phyloP scores from a whole-genome alignment of 768 basidiomycete genomes.

The Agaricus subrufescens region DNA sequence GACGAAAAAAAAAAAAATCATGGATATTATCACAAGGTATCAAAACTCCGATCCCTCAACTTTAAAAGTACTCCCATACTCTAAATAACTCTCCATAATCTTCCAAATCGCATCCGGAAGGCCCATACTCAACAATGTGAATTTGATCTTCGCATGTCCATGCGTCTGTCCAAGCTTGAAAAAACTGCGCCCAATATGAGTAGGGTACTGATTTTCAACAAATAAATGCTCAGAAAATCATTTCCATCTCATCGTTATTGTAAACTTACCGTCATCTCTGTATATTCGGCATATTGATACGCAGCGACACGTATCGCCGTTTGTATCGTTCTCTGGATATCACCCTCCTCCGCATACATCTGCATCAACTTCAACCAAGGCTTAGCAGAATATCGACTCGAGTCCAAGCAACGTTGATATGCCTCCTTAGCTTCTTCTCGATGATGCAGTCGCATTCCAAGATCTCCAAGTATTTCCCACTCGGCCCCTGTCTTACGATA shows the following conservation, averaged over 20 bases:
- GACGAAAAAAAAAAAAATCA: not conserved
- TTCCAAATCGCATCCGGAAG: slow-evolving; percentile 85
- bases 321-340: slow-evolving; percentile 86
- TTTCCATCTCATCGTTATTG: slow-evolving; percentile 3
- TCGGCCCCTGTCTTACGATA: slow-evolving; percentile 96
- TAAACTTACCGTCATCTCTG: slow-evolving; percentile 75
- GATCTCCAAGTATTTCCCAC: slow-evolving; percentile 97
- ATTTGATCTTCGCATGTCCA: slow-evolving; percentile 91
- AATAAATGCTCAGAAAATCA: not conserved
- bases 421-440: slow-evolving; percentile 99
- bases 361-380: slow-evolving; percentile 94
- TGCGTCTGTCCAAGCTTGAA: slow-evolving; percentile 93
- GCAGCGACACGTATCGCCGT: slow-evolving; percentile 90
- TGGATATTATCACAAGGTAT: slow-evolving; percentile 3
- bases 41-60: slow-evolving; percentile 84
- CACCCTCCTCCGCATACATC: slow-evolving; percentile 95
- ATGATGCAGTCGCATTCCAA: slow-evolving; percentile 91
- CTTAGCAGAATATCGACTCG: slow-evolving; percentile 80
- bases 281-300: slow-evolving; percentile 88
- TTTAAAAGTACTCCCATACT: slow-evolving; percentile 84
- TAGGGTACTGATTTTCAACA: slow-evolving; percentile 62
- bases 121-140: slow-evolving; percentile 91
- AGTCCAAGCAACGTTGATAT: slow-evolving; percentile 90
- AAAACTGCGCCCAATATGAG: slow-evolving; percentile 82
- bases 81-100: slow-evolving; percentile 89